phyloP scores from a whole-genome alignment of 2,329 filamentous ascomycete genomes.

The Aspergillus ochraceoroseus region DNA sequence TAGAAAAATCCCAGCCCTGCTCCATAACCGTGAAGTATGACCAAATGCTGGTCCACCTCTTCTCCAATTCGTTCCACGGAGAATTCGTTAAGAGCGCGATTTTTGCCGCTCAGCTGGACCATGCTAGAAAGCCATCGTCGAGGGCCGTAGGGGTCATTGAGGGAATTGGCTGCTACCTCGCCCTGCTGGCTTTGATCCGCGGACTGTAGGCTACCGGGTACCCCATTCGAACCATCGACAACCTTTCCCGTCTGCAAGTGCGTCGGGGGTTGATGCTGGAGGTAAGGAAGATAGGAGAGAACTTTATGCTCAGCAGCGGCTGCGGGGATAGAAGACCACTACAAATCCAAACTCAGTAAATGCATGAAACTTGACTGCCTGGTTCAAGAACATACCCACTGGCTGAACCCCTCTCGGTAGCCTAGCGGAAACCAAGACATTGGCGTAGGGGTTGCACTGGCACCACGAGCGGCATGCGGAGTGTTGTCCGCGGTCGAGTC shows the following conservation, averaged over 20 bases:
- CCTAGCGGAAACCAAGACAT: conserved; percentile 70
- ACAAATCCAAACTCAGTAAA: conserved; percentile 14
- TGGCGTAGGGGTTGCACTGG: conserved; percentile 29
- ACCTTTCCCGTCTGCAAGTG: conserved; percentile 58
- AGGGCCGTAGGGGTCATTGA: conserved; percentile 73
- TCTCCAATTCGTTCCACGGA: conserved; percentile 80
- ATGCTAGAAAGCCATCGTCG: conserved; percentile 81
- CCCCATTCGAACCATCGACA: conserved; percentile 25
- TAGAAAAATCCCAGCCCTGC: conserved; percentile 97
- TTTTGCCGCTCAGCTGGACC: conserved; percentile 76
- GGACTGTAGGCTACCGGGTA: conserved; percentile 31
- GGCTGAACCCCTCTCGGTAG: conserved; percentile 84
- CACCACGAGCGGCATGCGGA: conserved; percentile 34
- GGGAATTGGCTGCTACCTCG: conserved; percentile 47
- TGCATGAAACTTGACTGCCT: conserved; percentile 8
- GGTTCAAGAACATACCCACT: conserved; percentile 64
- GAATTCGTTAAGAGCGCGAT: conserved; percentile 87
- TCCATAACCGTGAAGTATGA: conserved; percentile 95
- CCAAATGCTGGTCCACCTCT: conserved; percentile 73
- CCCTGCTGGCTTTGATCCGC: conserved; percentile 37
- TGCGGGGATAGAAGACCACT: conserved; percentile 85
- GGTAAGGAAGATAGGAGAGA: conserved; percentile 76
- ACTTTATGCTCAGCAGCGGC: conserved; percentile 82
- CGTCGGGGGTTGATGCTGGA: conserved; percentile 62
- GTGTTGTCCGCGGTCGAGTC: conserved; percentile 20